A percentile compares a stretch with the other conserved stretches of the same genome.
Conservation (phyloP, 2,329 filamentous ascomycete genomes). For the Alternaria conjuncta region DNA sequence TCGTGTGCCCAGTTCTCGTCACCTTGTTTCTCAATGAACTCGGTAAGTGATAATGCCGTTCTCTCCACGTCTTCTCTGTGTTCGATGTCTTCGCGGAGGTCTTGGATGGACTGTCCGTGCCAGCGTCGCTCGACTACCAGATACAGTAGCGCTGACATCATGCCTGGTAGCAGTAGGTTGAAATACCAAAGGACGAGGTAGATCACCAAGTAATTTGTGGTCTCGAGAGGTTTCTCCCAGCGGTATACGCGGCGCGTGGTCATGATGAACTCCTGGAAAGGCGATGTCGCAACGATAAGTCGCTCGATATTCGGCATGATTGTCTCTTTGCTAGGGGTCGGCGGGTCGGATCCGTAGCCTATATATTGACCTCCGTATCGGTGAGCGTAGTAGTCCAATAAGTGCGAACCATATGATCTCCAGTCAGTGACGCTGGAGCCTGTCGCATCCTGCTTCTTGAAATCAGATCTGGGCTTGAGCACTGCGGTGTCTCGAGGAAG, state of each 20-base stretch:
- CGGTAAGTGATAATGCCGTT: constrained; percentile 42
- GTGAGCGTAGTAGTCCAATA: constrained; percentile 36
- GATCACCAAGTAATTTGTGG: constrained; percentile 36
- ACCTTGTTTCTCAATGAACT: constrained; percentile 48
- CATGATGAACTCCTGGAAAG: constrained; percentile 46
- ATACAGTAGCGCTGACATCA: constrained; percentile 29
- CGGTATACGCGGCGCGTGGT: constrained; percentile 45
- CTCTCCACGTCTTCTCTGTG: constrained; percentile 39
- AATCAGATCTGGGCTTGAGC: constrained; percentile 28
- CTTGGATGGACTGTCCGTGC: constrained; percentile 29
- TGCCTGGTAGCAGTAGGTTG: constrained; percentile 35
- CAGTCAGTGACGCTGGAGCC: constrained; percentile 33
- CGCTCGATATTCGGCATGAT: constrained; percentile 47
- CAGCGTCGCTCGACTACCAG: constrained; percentile 28
- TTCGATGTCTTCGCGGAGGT: constrained; percentile 39
- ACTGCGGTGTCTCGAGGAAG: constrained; percentile 28
- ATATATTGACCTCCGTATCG: constrained; percentile 49
- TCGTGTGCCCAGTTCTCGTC: constrained; percentile 45
- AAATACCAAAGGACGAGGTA: constrained; percentile 35
- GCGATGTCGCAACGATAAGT: constrained; percentile 47
- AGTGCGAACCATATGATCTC: constrained; percentile 36
- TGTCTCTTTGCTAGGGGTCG: constrained; percentile 39
- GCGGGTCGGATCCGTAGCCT: constrained; percentile 39
- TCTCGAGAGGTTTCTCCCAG: constrained; percentile 44
- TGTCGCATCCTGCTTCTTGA: constrained; percentile 27